These are phyloP conservation scores for Cladosporium phlei DNA, from an alignment of 2,329 filamentous ascomycete species.

Conservation along the genomic window DNA sequence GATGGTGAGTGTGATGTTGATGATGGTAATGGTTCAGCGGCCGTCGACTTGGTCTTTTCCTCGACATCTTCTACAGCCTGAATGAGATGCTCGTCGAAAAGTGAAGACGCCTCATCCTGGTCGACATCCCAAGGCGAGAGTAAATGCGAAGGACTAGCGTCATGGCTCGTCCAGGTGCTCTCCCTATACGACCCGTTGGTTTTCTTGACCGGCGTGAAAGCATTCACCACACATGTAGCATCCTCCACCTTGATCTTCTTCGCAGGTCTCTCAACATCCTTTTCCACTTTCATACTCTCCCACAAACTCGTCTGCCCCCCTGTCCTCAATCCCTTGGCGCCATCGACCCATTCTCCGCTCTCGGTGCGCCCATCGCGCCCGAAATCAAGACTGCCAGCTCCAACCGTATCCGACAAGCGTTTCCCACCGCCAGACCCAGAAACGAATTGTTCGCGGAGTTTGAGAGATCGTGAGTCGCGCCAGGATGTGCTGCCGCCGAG, in stretches of 20 bases:
- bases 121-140: slow-evolving; percentile 23
- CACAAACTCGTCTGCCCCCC: slow-evolving; percentile 42
- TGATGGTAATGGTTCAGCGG: slow-evolving; percentile 3
- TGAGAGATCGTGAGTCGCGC: slow-evolving; percentile 64
- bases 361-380: slow-evolving; percentile 46
- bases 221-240: slow-evolving; percentile 26
- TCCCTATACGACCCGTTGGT: slow-evolving; percentile 27
- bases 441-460: slow-evolving; percentile 66
- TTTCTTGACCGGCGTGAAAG: slow-evolving; percentile 28
- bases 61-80: neutral
- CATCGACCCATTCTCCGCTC: slow-evolving; percentile 49
- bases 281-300: slow-evolving; percentile 27
- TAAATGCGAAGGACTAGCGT: slow-evolving; percentile 28
- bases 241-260: slow-evolving; percentile 21
- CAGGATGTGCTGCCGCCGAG: slow-evolving; percentile 62
- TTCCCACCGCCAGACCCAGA: slow-evolving; percentile 52
- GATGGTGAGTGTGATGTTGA: too few species aligned
- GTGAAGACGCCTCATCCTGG: neutral
- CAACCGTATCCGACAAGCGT: slow-evolving; percentile 61
- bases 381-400: slow-evolving; percentile 57
- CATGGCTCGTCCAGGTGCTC: slow-evolving; percentile 30
- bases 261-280: slow-evolving; percentile 18
- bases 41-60: neutral
- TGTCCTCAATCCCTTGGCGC: slow-evolving; percentile 45
- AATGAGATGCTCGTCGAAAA: neutral